Conservation (phyloP, 345 rosid species). For the Eucalyptus lansdowneana region DNA sequence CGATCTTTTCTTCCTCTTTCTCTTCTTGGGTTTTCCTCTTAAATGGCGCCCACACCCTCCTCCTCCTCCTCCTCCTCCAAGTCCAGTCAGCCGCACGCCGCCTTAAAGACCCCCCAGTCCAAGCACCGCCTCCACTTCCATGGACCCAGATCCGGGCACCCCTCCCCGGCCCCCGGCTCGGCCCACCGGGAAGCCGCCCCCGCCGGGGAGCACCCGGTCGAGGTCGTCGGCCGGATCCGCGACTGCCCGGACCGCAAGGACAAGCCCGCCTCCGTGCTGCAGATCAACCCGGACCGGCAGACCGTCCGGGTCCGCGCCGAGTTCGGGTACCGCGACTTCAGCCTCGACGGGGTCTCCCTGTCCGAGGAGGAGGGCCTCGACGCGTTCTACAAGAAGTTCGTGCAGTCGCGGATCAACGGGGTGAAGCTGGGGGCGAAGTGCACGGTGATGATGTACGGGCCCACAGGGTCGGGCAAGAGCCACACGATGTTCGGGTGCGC, state of each 20-base stretch:
- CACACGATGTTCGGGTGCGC: constrained; percentile 91
- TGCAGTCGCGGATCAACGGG: constrained; percentile 59
- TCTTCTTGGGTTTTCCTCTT: neutral
- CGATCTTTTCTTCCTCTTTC: neutral
- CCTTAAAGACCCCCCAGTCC: constrained; percentile 54
- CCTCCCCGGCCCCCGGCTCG: constrained; percentile 30
- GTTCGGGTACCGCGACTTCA: constrained; percentile 78
- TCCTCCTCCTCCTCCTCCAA: constrained; percentile 30
- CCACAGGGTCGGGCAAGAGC: constrained; percentile 95
- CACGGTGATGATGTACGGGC: constrained; percentile 96
- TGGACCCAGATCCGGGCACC: constrained; percentile 13
- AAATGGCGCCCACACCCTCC: constrained; percentile 81
- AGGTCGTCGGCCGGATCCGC: constrained; percentile 68
- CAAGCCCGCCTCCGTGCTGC: constrained; percentile 39
- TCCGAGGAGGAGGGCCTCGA: constrained; percentile 73
- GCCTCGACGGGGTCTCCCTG: constrained; percentile 76
- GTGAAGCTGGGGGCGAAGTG: constrained; percentile 78
- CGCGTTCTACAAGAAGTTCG: constrained; percentile 62
- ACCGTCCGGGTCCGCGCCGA: constrained; percentile 76
- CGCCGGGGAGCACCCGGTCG: constrained; percentile 72
- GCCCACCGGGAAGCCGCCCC: constrained; percentile 20
- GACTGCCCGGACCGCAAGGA: constrained; percentile 52
- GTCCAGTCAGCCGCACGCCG: constrained; percentile 12
- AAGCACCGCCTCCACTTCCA: constrained; percentile 65
- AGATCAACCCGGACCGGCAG: constrained; percentile 41